Conservation (phyloP, 768 basidiomycete genomes). For the Cystoderma amianthinum region DNA sequence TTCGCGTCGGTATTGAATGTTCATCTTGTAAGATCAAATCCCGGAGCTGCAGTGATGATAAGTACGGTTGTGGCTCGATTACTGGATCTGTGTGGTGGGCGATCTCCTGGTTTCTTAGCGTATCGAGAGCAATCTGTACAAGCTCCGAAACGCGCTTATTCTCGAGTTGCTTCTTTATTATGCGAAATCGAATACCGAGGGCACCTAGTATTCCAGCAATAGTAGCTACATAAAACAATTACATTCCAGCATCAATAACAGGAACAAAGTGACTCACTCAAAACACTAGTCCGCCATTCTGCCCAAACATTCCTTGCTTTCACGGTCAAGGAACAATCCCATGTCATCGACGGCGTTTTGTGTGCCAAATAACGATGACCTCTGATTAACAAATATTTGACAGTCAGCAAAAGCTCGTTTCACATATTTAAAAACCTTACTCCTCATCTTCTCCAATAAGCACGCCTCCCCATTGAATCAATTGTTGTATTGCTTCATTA, state of each 20-base stretch:
- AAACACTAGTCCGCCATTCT: slow-evolving; percentile 57
- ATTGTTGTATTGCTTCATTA: slow-evolving; percentile 71
- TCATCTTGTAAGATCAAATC: slow-evolving; percentile 81
- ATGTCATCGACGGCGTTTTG: slow-evolving; percentile 58
- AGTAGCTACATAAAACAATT: no score
- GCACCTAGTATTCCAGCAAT: slow-evolving; percentile 20
- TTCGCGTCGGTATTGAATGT: slow-evolving; percentile 60
- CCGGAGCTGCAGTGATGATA: slow-evolving; percentile 83
- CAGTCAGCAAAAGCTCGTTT: neutral
- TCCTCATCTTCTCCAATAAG: slow-evolving; percentile 55
- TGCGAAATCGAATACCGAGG: slow-evolving; percentile 28
- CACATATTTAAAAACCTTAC: slow-evolving; percentile 35
- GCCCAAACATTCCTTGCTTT: slow-evolving; percentile 61
- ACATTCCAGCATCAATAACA: slow-evolving; percentile 4
- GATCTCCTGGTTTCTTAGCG: slow-evolving; percentile 76
- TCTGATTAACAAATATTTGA: slow-evolving; percentile 24
- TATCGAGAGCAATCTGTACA: slow-evolving; percentile 74
- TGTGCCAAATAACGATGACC: slow-evolving; percentile 73
- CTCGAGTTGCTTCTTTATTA: slow-evolving; percentile 50
- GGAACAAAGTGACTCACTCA: slow-evolving; percentile 49
- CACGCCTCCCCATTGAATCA: slow-evolving; percentile 69
- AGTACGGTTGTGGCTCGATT: slow-evolving; percentile 62
- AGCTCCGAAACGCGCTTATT: slow-evolving; percentile 61
- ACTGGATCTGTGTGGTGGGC: slow-evolving; percentile 80
- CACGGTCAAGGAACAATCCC: slow-evolving; percentile 60